Evolutionary conservation across 1,284 basidiomycete species (phyloP).

Genomic region (Ceratobasidium theobromae): DNA sequence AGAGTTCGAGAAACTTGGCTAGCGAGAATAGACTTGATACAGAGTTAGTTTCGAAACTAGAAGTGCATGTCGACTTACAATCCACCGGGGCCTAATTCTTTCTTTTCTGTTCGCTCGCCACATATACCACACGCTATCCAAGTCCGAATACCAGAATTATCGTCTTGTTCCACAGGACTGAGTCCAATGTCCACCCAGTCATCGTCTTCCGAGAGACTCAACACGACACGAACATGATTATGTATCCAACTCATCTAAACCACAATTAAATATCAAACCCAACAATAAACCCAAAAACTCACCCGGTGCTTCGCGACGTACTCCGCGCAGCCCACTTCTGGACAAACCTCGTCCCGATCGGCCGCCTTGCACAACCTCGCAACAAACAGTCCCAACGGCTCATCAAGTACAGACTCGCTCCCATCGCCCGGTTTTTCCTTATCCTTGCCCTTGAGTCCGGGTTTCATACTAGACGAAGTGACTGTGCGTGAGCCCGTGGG

Average conservation of each 20-base stretch:
- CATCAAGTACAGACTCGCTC: constrained; percentile 18
- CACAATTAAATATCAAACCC: neutral
- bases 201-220: constrained; percentile 20
- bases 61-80: constrained; percentile 49
- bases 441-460: neutral
- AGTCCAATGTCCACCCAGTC: constrained; percentile 24
- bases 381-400: constrained; percentile 32
- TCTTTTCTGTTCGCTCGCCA: constrained; percentile 46
- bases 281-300: neutral
- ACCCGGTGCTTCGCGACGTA: constrained; percentile 16
- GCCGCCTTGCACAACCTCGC: constrained; percentile 26
- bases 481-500: constrained; percentile 14
- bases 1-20: constrained; percentile 65
- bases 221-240: constrained; percentile 1
- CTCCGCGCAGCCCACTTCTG: constrained; percentile 40
- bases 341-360: constrained; percentile 47
- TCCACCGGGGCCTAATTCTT: constrained; percentile 55
- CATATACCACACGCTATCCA: constrained; percentile 63
- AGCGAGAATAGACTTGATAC: constrained; percentile 54
- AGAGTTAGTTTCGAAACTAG: constrained; percentile 29
- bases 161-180: constrained; percentile 25
- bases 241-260: constrained; percentile 28
- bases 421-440: constrained; percentile 6
- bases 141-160: constrained; percentile 46
- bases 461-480: neutral